Conservation (phyloP, 75 land plant genomes). For the Picea sitchensis region DNA sequence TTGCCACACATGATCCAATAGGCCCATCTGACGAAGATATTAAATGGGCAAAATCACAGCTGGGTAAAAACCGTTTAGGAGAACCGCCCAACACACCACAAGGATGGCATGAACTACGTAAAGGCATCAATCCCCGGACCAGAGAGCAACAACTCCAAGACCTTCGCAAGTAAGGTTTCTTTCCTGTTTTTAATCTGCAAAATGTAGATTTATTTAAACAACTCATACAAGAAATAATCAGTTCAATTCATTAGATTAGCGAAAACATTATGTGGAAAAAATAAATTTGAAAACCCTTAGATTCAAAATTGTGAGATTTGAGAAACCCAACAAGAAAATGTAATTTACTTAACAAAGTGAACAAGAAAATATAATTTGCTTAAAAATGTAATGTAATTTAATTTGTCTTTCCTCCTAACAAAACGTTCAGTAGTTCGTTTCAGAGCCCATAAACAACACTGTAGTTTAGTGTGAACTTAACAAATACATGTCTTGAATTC, state of each 20-base stretch:
- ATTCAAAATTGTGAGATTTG: background rate
- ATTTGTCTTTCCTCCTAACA: background rate
- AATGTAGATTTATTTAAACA: background rate
- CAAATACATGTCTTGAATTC: background rate
- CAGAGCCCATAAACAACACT: background rate
- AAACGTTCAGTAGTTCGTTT: background rate
- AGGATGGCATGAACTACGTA: conserved; percentile 51
- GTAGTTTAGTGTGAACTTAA: background rate
- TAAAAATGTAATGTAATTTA: too few relatives aligned
- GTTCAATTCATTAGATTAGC: too few relatives aligned
- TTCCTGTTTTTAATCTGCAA: background rate
- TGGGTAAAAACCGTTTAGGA: conserved; percentile 22
- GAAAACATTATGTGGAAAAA: too few relatives aligned
- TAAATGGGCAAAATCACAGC: conserved; percentile 44
- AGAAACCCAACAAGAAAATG: background rate
- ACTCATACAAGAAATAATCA: too few relatives aligned
- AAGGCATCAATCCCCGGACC: conserved; percentile 78
- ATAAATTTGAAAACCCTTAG: too few relatives aligned
- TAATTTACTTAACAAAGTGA: too few relatives aligned
- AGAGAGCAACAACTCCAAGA: conserved; percentile 64
- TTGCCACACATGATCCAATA: conserved; percentile 2
- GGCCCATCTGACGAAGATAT: conserved; percentile 39
- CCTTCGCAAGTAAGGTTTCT: conserved; percentile 40
- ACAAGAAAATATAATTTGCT: too few relatives aligned
- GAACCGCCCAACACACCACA: conserved; percentile 32